Evolutionary conservation across 78 protist genomes (phyloP).

Genomic region (Polysphondylium violaceum): DNA sequence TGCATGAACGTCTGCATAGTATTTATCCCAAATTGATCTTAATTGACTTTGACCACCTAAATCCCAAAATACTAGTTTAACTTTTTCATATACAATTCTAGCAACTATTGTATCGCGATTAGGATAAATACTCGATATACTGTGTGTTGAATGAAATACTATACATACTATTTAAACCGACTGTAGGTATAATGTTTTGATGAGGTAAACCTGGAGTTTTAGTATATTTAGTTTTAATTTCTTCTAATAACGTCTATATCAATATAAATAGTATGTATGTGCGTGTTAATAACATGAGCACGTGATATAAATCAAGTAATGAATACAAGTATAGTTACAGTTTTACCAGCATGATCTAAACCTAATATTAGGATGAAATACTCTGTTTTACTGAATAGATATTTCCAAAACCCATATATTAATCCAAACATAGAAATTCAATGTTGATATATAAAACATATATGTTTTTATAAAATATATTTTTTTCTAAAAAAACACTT

Average conservation of each 20-base stretch:
- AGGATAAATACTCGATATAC: too few species aligned
- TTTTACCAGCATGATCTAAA: slow-evolving; percentile 86
- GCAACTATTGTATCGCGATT: slow-evolving; percentile 42
- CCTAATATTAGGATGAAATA: slow-evolving; percentile 83
- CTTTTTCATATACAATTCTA: slow-evolving; percentile 23
- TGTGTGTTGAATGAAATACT: not conserved
- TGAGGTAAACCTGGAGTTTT: slow-evolving; percentile 70
- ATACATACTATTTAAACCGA: slow-evolving; percentile 73
- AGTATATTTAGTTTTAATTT: slow-evolving; percentile 71
- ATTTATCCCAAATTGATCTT: slow-evolving; percentile 96
- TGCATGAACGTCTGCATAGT: slow-evolving; percentile 95
- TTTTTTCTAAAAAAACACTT: too few species aligned
- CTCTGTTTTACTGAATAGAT: slow-evolving; percentile 78
- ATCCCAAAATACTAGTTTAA: slow-evolving; percentile 84
- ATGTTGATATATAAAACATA: too few species aligned
- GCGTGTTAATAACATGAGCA: not conserved
- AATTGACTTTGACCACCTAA: slow-evolving; percentile 97
- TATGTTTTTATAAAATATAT: too few species aligned
- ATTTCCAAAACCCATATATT: slow-evolving; percentile 84
- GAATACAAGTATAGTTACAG: slow-evolving; percentile 48
- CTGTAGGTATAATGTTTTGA: slow-evolving; percentile 58
- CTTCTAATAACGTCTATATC: slow-evolving; percentile 67
- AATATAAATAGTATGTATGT: too few species aligned
- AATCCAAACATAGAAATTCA: too few species aligned
- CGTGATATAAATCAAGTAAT: not conserved